Evolutionary conservation across 2,329 filamentous ascomycete species (phyloP).

Genomic region (Nothophoma quercina): DNA sequence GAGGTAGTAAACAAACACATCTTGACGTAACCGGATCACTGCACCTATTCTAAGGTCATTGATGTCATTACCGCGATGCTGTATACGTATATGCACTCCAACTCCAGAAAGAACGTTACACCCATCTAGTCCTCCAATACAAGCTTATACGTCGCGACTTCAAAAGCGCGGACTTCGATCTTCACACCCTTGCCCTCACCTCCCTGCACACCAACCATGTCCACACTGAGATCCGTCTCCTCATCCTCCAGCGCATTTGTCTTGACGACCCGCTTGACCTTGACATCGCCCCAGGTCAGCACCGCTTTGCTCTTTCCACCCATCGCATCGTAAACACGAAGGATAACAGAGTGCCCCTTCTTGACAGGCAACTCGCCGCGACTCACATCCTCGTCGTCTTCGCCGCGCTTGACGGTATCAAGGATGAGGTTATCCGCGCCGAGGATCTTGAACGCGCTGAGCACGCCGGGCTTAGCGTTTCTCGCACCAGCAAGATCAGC

Average conservation of each 20-base stretch:
- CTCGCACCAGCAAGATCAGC: slow-evolving; percentile 3
- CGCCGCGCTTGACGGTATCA: slow-evolving; percentile 88
- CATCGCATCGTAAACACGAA: slow-evolving; percentile 87
- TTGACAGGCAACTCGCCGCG: slow-evolving; percentile 64
- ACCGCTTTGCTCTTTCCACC: slow-evolving; percentile 80
- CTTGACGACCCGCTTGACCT: slow-evolving; percentile 80
- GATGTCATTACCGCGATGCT: too few relatives aligned
- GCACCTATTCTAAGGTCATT: too few relatives aligned
- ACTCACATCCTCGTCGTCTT: slow-evolving; percentile 63
- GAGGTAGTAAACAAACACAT: too few relatives aligned
- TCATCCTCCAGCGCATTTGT: slow-evolving; percentile 91
- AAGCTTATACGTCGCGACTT: slow-evolving; percentile 82
- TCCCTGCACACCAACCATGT: slow-evolving; percentile 57
- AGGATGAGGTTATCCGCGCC: slow-evolving; percentile 74
- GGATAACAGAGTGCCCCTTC: slow-evolving; percentile 78
- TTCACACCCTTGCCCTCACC: slow-evolving; percentile 58
- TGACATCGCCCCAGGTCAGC: slow-evolving; percentile 69
- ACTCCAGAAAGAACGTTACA: too few relatives aligned
- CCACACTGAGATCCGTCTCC: slow-evolving; percentile 58
- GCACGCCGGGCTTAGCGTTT: slow-evolving; percentile 28
- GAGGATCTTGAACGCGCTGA: slow-evolving; percentile 70
- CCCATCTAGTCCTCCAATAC: slow-evolving; percentile 11
- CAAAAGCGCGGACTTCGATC: slow-evolving; percentile 74
- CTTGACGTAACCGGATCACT: too few relatives aligned
- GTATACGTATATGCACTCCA: too few relatives aligned